Evolutionary conservation across 2,329 filamentous ascomycete species (phyloP).

Genomic region (Aspergillus awamori): DNA sequence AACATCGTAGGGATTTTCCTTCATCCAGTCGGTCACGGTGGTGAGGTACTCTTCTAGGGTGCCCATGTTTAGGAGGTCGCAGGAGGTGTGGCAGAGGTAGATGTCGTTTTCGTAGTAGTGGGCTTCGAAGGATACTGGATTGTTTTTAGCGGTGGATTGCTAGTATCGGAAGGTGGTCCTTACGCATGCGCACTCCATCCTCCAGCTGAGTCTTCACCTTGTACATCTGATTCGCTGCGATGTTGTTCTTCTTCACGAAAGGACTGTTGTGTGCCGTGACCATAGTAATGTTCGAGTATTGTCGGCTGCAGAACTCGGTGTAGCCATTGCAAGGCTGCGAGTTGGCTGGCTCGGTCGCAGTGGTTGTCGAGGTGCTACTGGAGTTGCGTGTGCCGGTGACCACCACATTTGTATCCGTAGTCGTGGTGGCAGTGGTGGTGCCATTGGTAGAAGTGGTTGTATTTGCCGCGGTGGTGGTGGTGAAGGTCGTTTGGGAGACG

Average conservation of each 20-base stretch:
- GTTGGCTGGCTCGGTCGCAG: slow-evolving; percentile 58
- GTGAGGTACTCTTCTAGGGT: slow-evolving; percentile 74
- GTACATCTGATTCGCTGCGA: slow-evolving; percentile 74
- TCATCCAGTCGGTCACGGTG: slow-evolving; percentile 72
- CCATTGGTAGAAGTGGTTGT: slow-evolving; percentile 30
- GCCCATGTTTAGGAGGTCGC: slow-evolving; percentile 78
- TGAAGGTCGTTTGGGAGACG: neutral
- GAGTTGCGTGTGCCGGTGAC: slow-evolving; percentile 49
- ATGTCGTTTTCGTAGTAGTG: slow-evolving; percentile 60
- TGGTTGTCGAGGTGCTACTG: slow-evolving; percentile 51
- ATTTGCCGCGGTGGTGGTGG: slow-evolving; percentile 17
- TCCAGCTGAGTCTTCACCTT: slow-evolving; percentile 71
- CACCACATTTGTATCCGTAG: slow-evolving; percentile 35
- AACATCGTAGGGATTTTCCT: slow-evolving; percentile 78
- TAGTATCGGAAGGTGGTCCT: slow-evolving; percentile 22
- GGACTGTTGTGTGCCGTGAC: slow-evolving; percentile 83
- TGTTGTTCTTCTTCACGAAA: slow-evolving; percentile 70
- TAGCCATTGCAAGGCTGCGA: slow-evolving; percentile 80
- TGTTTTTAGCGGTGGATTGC: neutral
- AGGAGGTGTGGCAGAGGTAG: slow-evolving; percentile 84
- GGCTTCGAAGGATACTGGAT: slow-evolving; percentile 61
- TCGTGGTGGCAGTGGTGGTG: slow-evolving; percentile 26
- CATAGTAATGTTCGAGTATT: slow-evolving; percentile 80
- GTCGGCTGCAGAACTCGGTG: slow-evolving; percentile 72
- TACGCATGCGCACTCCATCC: slow-evolving; percentile 67